phyloP scores from a whole-genome alignment of 495 filamentous ascomycete species.

The Penicillium odoratum region DNA sequence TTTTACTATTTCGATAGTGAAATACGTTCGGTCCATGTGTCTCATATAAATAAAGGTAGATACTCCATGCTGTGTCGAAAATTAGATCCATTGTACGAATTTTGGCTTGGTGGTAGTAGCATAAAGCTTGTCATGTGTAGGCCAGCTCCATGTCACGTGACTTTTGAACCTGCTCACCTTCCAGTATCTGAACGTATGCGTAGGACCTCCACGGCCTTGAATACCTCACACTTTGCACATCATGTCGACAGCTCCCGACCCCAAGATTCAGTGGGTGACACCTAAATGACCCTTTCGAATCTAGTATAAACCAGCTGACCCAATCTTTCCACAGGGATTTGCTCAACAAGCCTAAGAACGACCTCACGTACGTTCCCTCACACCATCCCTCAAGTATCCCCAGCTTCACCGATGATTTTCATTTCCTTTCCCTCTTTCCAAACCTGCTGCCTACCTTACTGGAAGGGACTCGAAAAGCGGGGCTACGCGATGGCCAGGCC shows the following conservation, averaged over 20 bases:
- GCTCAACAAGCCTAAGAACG: slow-evolving; percentile 73
- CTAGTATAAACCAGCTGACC: slow-evolving; percentile 10
- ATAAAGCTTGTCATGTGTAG: too few relatives aligned
- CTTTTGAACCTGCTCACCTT: slow-evolving; percentile 11
- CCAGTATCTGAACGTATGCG: slow-evolving; percentile 5
- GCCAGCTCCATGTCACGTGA: slow-evolving; percentile 16
- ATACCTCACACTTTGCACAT: slow-evolving; percentile 32
- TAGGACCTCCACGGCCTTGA: slow-evolving; percentile 21
- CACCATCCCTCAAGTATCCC: slow-evolving; percentile 9
- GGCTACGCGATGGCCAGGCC: slow-evolving; percentile 16
- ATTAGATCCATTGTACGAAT: too few relatives aligned
- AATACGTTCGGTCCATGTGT: too few relatives aligned
- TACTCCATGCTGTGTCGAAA: too few relatives aligned
- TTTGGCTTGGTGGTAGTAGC: too few relatives aligned
- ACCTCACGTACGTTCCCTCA: slow-evolving; percentile 67
- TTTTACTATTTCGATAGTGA: too few relatives aligned
- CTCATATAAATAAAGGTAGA: too few relatives aligned
- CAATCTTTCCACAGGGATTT: slow-evolving; percentile 60
- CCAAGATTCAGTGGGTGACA: slow-evolving; percentile 71
- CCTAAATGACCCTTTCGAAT: slow-evolving; percentile 21
- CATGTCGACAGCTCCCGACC: slow-evolving; percentile 62
- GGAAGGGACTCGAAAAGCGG: slow-evolving; percentile 5
- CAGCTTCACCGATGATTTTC: slow-evolving; percentile 7
- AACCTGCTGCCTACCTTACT: slow-evolving; percentile 6
- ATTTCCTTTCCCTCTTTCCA: slow-evolving; percentile 2